A percentile compares a stretch with the other conserved stretches of the same genome.
phyloP scores from a whole-genome alignment of 2,329 filamentous ascomycete species.

The Botryosphaeria dothidea region DNA sequence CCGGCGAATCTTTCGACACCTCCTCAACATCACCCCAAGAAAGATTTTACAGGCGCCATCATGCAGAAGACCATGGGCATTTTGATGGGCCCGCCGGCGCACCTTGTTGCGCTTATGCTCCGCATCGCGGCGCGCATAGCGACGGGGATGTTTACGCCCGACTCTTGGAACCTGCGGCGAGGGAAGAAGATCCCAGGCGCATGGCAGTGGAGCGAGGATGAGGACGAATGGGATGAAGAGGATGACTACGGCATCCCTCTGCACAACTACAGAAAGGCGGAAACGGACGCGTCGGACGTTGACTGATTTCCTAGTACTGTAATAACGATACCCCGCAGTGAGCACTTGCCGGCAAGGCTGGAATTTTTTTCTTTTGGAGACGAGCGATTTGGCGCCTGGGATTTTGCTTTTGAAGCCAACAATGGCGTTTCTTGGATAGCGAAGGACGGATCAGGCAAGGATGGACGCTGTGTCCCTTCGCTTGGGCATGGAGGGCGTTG shows the following conservation, averaged over 20 bases:
- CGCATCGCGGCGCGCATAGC: constrained; percentile 77
- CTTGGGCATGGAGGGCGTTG: not conserved
- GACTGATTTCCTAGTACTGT: constrained; percentile 4
- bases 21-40: constrained; percentile 36
- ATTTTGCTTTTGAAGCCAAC: not conserved
- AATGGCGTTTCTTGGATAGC: constrained; percentile 2
- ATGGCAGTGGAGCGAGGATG: constrained; percentile 61
- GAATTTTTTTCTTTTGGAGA: not conserved
- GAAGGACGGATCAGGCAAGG: not conserved
- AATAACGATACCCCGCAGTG: not conserved
- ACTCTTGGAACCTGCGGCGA: constrained; percentile 34
- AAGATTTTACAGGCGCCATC: constrained; percentile 52
- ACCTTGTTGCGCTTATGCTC: constrained; percentile 77
- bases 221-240: constrained; percentile 50
- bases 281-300: constrained; percentile 8
- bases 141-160: constrained; percentile 40
- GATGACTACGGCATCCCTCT: constrained; percentile 60
- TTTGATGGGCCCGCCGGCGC: constrained; percentile 76
- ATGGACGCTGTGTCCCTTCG: not conserved
- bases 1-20: constrained; percentile 66
- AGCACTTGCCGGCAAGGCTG: not conserved
- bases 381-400: not conserved
- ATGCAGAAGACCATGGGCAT: constrained; percentile 76
- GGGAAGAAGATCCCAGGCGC: constrained; percentile 48
- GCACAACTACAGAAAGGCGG: constrained; percentile 21